These are phyloP conservation scores for Teunomyces funiuensis DNA, from an alignment of 805 yeast species.

Conservation along the genomic window DNA sequence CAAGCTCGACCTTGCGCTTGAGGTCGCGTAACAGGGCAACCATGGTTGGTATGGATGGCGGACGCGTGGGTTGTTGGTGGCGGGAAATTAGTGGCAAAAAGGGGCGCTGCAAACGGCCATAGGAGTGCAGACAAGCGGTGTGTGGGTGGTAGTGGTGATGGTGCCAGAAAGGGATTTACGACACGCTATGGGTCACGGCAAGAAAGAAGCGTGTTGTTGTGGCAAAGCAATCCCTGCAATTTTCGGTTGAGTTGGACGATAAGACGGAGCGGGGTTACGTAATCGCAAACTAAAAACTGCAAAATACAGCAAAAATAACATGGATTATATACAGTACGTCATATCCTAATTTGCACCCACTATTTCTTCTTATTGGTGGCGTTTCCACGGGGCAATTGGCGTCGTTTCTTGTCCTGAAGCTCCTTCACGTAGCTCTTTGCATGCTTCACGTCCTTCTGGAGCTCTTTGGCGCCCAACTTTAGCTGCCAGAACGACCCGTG, in stretches of 20 bases:
- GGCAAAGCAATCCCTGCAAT: slow-evolving; percentile 1
- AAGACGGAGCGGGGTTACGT: slow-evolving; percentile 1
- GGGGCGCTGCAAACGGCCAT: background rate
- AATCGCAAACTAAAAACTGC: too few relatives aligned
- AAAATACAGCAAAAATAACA: too few relatives aligned
- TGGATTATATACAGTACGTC: background rate
- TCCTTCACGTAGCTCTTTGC: slow-evolving; percentile 23
- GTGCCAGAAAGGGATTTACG: background rate
- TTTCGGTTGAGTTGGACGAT: slow-evolving; percentile 3
- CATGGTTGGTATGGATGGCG: slow-evolving; percentile 19
- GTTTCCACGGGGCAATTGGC: slow-evolving; percentile 1
- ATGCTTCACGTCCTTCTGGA: slow-evolving; percentile 25
- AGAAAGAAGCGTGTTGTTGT: background rate
- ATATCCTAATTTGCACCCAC: background rate
- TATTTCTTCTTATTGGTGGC: slow-evolving; percentile 4
- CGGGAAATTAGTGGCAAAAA: background rate
- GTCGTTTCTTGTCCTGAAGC: slow-evolving; percentile 5
- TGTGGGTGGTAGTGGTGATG: background rate
- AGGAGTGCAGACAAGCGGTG: background rate
- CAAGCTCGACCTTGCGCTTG: slow-evolving; percentile 35
- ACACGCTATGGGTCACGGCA: slow-evolving; percentile 1
- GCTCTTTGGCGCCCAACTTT: slow-evolving; percentile 41
- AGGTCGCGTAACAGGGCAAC: slow-evolving; percentile 34
- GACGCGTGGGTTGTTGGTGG: slow-evolving; percentile 3
- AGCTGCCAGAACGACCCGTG: slow-evolving; percentile 62